Evolutionary conservation across 345 rosid species (phyloP).

Genomic region (Eucalyptus guilfoylei): DNA sequence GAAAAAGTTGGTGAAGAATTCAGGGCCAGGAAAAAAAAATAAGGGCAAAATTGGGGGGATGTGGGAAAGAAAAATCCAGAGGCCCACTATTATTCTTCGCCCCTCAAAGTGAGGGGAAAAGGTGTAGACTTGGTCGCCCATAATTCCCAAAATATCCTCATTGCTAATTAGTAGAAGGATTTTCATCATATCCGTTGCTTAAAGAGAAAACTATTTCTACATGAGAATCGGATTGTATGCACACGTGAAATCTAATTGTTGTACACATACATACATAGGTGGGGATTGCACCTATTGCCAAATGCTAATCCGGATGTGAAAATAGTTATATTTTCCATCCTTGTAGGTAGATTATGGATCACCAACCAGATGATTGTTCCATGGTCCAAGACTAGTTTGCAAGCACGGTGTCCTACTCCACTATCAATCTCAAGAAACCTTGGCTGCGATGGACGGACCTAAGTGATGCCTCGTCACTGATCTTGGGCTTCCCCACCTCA

Average conservation of each 20-base stretch:
- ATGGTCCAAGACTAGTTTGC: neutral
- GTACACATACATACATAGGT: neutral
- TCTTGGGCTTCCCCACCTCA: neutral
- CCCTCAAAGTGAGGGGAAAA: neutral
- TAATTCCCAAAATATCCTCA: neutral
- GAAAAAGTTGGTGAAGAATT: neutral
- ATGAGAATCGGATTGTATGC: neutral
- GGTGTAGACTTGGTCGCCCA: neutral
- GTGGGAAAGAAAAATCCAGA: neutral
- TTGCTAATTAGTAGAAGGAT: neutral
- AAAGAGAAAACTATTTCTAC: neutral
- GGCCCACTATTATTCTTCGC: neutral
- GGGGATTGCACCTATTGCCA: accelerated
- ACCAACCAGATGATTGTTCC: neutral
- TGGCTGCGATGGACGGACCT: accelerated
- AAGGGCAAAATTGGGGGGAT: neutral
- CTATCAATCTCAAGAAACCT: neutral
- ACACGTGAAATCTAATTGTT: accelerated
- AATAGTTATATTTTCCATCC: accelerated
- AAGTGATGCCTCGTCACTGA: neutral
- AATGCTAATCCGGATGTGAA: neutral
- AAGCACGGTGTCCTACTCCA: neutral
- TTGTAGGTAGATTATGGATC: neutral
- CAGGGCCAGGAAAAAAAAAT: neutral
- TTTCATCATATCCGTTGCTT: neutral